Conservation (phyloP, 805 yeast species). For the Sugiyamaella americana region DNA sequence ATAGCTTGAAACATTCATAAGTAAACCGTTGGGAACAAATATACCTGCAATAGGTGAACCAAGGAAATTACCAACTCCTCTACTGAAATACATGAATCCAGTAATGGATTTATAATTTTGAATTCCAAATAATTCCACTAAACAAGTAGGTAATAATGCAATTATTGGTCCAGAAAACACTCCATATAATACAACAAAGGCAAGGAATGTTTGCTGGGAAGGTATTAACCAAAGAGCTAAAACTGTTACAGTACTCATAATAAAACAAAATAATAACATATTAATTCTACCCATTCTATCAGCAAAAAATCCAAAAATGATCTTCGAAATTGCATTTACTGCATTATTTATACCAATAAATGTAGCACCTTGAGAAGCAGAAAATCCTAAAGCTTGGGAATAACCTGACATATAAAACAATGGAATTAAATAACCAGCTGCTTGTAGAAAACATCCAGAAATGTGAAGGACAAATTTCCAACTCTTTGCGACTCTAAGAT, state of each 20-base stretch:
- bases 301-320: conserved; percentile 47
- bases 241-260: conserved; percentile 40
- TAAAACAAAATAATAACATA: conserved; percentile 43
- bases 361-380: conserved; percentile 17
- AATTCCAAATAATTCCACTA: conserved; percentile 20
- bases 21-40: conserved; percentile 13
- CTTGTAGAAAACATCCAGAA: conserved; percentile 14
- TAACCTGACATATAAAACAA: conserved; percentile 21
- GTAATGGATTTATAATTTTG: conserved; percentile 18
- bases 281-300: conserved; percentile 52
- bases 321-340: conserved; percentile 30
- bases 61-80: conserved; percentile 21
- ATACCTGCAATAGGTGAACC: conserved; percentile 24
- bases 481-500: conserved; percentile 8
- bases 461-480: conserved; percentile 16
- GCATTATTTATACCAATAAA: conserved; percentile 21
- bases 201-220: conserved; percentile 10
- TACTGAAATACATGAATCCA: conserved; percentile 18
- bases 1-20: not conserved
- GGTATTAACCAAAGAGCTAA: conserved; percentile 36
- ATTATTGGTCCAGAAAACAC: conserved; percentile 20
- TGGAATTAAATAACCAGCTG: conserved; percentile 21
- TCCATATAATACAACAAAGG: conserved; percentile 20
- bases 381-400: conserved; percentile 16
- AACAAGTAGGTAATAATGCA: conserved; percentile 18